Evolutionary conservation across 2,329 filamentous ascomycete species (phyloP).

Genomic region (Fusarium torreyae): DNA sequence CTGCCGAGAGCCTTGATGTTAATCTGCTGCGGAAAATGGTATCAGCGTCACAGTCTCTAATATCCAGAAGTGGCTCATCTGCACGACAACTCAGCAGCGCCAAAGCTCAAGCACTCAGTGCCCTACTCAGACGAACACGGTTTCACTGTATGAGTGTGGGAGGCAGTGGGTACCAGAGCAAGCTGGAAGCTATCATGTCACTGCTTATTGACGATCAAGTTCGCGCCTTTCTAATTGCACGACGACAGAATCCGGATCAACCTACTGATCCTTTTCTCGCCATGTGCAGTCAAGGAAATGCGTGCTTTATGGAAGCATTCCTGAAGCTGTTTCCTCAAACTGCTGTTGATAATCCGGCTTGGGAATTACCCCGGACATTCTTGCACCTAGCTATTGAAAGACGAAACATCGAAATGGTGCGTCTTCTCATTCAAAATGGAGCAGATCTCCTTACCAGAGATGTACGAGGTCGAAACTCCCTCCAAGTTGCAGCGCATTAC

Average conservation of each 20-base stretch:
- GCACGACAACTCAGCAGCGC: background rate
- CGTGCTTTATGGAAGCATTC: accelerated
- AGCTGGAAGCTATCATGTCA: background rate
- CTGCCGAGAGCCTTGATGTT: background rate
- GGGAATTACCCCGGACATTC: background rate
- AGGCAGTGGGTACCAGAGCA: background rate
- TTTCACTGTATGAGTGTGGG: background rate
- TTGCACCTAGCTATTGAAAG: background rate
- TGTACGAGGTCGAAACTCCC: background rate
- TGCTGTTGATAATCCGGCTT: background rate
- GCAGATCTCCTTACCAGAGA: background rate
- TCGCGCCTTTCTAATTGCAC: accelerated
- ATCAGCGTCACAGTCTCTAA: background rate
- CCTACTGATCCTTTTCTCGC: background rate
- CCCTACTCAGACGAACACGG: background rate
- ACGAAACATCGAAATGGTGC: accelerated
- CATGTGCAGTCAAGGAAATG: background rate
- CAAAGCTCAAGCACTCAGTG: background rate
- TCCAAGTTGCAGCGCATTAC: constrained; percentile 6
- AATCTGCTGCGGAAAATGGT: background rate
- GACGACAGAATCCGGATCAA: accelerated
- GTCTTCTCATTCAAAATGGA: background rate
- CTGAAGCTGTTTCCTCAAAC: background rate
- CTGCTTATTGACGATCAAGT: background rate
- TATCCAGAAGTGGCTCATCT: accelerated